These are phyloP conservation scores for Westerdykella ornata DNA, from an alignment of 2,329 filamentous ascomycete species.

Conservation along the genomic window DNA sequence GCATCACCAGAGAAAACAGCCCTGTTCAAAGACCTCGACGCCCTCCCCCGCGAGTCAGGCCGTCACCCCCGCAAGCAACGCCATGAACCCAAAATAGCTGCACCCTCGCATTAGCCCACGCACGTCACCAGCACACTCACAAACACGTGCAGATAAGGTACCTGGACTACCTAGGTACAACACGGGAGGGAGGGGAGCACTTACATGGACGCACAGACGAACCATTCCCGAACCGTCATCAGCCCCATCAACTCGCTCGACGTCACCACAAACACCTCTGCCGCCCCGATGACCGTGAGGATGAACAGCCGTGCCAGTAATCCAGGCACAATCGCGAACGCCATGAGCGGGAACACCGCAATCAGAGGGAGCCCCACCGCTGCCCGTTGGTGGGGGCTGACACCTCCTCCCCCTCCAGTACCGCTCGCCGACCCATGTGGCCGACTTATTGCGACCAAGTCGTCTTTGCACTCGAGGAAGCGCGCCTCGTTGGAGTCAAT, in stretches of 20 bases:
- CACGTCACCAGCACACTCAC: conserved; percentile 3
- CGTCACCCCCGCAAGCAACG: conserved; percentile 35
- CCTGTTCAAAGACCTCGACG: not conserved
- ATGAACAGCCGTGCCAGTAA: conserved; percentile 38
- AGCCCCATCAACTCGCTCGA: conserved; percentile 31
- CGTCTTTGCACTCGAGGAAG: conserved; percentile 52
- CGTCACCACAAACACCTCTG: conserved; percentile 29
- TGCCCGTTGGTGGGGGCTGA: conserved; percentile 16
- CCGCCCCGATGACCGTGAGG: conserved; percentile 34
- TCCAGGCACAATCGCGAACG: conserved; percentile 40
- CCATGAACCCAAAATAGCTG: conserved; percentile 40
- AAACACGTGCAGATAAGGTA: not conserved
- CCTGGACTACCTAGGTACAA: too few relatives aligned
- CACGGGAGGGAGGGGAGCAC: conserved; percentile 14
- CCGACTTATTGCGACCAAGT: conserved; percentile 45
- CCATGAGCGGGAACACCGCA: conserved; percentile 38
- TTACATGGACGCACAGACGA: conserved; percentile 35
- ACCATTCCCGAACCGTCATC: conserved; percentile 38
- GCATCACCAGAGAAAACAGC: not conserved
- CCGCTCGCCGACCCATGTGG: conserved; percentile 12
- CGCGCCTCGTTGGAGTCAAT: conserved; percentile 54
- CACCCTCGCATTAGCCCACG: conserved; percentile 25
- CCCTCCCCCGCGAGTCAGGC: conserved; percentile 19
- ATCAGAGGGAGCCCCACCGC: conserved; percentile 34
- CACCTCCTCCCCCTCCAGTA: conserved; percentile 2